Base-by-base conservation (phyloP, 2,329 filamentous ascomycete species). In the Magnaporthiopsis poae region DNA sequence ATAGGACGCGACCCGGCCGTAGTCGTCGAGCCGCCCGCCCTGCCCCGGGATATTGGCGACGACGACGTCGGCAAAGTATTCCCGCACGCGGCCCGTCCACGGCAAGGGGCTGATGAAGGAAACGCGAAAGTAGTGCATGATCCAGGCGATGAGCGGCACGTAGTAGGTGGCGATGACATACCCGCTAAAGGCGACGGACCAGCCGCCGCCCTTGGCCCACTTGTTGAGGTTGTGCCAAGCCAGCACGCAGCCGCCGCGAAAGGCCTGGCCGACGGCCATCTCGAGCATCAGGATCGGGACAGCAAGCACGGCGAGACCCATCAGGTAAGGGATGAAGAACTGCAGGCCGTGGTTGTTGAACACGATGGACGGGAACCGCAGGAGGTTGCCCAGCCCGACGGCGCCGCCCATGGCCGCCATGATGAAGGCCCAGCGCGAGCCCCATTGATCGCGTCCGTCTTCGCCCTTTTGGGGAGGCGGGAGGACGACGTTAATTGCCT, bases 331-430 rank as follows among this genome's bases (percentile, higher is more conserved):
- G 1, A 36, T 36, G 18, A 62, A 62, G 18, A 62, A 62, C 61
- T 62, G 61, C 31, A 62, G 61, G 31, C 61, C 61, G 31, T 62
- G 36, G 18, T 62, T 62, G 61, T 62, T 62, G 61, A 35, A 62
- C 18, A 62, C 61, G 61, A 62, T 36, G 31, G 61, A 62, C 5
- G 61, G 61, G 61, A 62, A 62, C 5, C 61, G 61, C 1, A 62
- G 29, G 5, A 62, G 61, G 61, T 62, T 62, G n/a, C 61, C 61
- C 21, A 62, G 61, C n/a, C 61, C 61, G 61, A 62, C 61, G 31
- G 61, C 61, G 31, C 61, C 61, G 31, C 61, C 61, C 61, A 62
- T 62, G 29, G 61, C 61, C 31, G 31, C 33, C 25, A 62, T 31
- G 25, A 62, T 27, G 18, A 62, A 62, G 31, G 33, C 31, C 21